Evolutionary conservation across 768 basidiomycete genomes (phyloP), one percentile per base, ranked within the genome.

Genomic region (Coprinopsis strossmayeri): DNA sequence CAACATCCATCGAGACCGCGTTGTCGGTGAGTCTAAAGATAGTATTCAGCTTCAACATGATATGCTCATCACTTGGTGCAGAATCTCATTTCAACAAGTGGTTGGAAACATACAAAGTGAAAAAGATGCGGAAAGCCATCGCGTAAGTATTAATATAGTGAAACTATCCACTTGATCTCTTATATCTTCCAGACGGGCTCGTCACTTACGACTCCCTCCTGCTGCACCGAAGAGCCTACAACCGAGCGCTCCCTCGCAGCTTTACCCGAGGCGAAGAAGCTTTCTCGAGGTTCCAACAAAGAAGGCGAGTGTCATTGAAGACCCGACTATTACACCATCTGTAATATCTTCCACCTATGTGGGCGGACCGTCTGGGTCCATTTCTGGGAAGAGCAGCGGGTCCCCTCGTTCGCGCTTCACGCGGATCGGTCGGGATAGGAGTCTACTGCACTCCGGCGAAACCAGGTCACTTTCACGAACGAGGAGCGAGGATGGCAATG

Each of bases 71-170:
- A 48, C 28, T 5, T 18, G 43, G 45, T n/a, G n/a, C 58, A 88
- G 81, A 70, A 49, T 73, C 64, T 55, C 71, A 60, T 35, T 71
- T 90, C 40, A 72, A 74, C 37, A 79, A 70, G 50, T 93, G 91
- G 91, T 55, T 72, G n/a, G 76, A 82, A 59, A 70, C 70, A 12
- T 79, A 87, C 54, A 75, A 76, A 58, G 80, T 79, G 15, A 88
- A 84, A 59, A 72, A 82, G 34, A 82, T 84, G 34, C 72, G 84
- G 34, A 89, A 87, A 62, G 87, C 90, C 45, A 82, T 90, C 41
- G 87, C 86, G 90, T 92, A 62, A 71, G 88, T 81, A 45, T 45
- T 18, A 25, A 18, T 25, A 47, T 49, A 54, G 24, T 15, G 13
- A 4, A 32, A 39, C 10, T 18, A 24, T 18, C n/a, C 39, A 54